phyloP scores from a whole-genome alignment of 78 protist genomes.

The Dictyostelium firmibasis region DNA sequence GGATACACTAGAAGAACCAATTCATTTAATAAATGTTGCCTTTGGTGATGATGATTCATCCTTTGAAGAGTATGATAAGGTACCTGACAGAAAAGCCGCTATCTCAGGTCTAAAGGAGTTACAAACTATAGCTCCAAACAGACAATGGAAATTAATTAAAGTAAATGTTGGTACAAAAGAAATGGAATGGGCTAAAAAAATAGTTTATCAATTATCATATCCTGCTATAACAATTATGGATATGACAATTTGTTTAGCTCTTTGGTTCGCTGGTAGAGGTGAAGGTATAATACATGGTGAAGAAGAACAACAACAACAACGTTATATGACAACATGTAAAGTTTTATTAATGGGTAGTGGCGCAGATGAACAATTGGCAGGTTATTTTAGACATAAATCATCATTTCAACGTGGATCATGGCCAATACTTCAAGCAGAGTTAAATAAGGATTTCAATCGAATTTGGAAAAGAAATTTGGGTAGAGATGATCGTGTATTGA shows the following conservation, averaged over 20 bases:
- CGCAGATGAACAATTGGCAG: slow-evolving; percentile 96
- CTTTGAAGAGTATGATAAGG: slow-evolving; percentile 20
- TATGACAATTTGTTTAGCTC: slow-evolving; percentile 91
- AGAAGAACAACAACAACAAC: neutral
- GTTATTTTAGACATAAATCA: slow-evolving; percentile 90
- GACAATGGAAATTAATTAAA: slow-evolving; percentile 63
- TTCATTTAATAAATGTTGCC: slow-evolving; percentile 92
- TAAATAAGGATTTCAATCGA: slow-evolving; percentile 84
- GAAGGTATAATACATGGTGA: slow-evolving; percentile 54
- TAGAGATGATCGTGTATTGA: slow-evolving; percentile 92
- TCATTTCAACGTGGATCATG: slow-evolving; percentile 63
- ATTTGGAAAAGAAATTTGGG: slow-evolving; percentile 92
- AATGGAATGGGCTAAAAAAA: slow-evolving; percentile 50
- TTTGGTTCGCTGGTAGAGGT: slow-evolving; percentile 89
- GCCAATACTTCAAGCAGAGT: slow-evolving; percentile 75
- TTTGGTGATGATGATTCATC: slow-evolving; percentile 43
- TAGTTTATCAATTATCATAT: slow-evolving; percentile 21
- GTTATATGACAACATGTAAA: slow-evolving; percentile 42
- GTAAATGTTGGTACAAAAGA: slow-evolving; percentile 56
- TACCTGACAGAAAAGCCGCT: slow-evolving; percentile 84
- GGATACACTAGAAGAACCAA: slow-evolving; percentile 36
- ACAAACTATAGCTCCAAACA: neutral
- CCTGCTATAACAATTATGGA: slow-evolving; percentile 89
- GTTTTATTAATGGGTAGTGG: slow-evolving; percentile 94
- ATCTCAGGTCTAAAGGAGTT: slow-evolving; percentile 52